Conservation (phyloP, 768 basidiomycete genomes). For the Boletus eberwhitei region DNA sequence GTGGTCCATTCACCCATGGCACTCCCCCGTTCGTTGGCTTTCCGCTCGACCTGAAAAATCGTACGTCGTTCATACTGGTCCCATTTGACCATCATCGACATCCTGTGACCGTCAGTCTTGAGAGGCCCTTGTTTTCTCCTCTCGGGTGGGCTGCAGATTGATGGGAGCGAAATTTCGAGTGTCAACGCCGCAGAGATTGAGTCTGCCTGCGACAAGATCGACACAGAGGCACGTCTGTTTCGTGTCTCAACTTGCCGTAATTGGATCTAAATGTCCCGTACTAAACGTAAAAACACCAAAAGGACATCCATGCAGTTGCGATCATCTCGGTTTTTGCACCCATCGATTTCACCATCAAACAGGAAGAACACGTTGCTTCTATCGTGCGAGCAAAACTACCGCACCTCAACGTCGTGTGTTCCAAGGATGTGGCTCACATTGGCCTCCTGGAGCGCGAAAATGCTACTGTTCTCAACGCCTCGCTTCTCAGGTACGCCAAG, state of each 20-base stretch:
- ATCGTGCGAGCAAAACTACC: slow-evolving; percentile 41
- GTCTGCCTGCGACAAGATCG: slow-evolving; percentile 41
- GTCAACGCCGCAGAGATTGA: slow-evolving; percentile 44
- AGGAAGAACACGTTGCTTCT: slow-evolving; percentile 45
- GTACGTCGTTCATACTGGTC: slow-evolving; percentile 22
- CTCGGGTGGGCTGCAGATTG: slow-evolving; percentile 45
- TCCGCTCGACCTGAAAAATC: slow-evolving; percentile 32
- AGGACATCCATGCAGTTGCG: slow-evolving; percentile 37
- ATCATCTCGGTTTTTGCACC: slow-evolving; percentile 49
- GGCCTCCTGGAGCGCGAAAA: slow-evolving; percentile 66
- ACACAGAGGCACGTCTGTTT: slow-evolving; percentile 22
- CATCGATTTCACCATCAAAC: slow-evolving; percentile 40
- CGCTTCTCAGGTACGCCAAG: slow-evolving; percentile 56
- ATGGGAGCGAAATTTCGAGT: slow-evolving; percentile 41
- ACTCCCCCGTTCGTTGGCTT: slow-evolving; percentile 57
- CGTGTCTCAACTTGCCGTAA: neutral
- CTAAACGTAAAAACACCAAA: slow-evolving; percentile 4
- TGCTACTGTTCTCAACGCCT: slow-evolving; percentile 64
- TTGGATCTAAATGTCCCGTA: neutral
- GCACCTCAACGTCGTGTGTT: slow-evolving; percentile 47
- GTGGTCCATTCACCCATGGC: slow-evolving; percentile 56
- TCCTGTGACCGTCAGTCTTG: slow-evolving; percentile 14
- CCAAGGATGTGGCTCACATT: slow-evolving; percentile 55
- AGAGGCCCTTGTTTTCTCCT: slow-evolving; percentile 33
- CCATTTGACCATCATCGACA: neutral